Evolutionary conservation across 2,329 filamentous ascomycete genomes (phyloP).

Genomic region (Rugonectria rugulosa): DNA sequence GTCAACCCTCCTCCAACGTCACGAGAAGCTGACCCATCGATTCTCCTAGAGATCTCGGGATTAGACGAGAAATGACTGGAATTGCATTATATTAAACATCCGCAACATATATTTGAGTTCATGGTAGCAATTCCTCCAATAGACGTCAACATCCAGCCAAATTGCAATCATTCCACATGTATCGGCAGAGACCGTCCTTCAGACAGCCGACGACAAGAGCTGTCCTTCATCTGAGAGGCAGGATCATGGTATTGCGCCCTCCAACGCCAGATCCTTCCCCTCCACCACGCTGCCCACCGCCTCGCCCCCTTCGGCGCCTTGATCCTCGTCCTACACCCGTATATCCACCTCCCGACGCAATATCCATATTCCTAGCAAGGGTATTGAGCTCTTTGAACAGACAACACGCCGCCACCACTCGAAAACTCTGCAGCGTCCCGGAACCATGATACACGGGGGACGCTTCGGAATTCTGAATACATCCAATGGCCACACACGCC

Average conservation of each 20-base stretch:
- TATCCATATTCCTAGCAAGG: slow-evolving; percentile 20
- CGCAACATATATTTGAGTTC: no score
- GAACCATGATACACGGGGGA: slow-evolving; percentile 21
- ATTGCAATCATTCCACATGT: neutral
- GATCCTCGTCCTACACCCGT: slow-evolving; percentile 35
- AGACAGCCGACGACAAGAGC: no score
- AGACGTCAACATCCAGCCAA: neutral
- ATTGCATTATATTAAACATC: no score
- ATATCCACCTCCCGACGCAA: slow-evolving; percentile 32
- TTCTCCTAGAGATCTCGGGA: no score
- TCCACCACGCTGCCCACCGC: neutral
- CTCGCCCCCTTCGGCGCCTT: no score
- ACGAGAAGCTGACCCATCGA: no score
- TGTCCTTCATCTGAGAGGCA: slow-evolving; percentile 28
- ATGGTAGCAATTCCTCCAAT: no score
- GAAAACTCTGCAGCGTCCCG: slow-evolving; percentile 45
- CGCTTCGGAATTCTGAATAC: slow-evolving; percentile 14
- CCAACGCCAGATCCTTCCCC: neutral
- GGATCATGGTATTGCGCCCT: slow-evolving; percentile 19
- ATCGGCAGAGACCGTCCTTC: no score
- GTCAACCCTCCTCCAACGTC: no score
- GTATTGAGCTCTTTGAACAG: slow-evolving; percentile 38
- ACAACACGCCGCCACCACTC: slow-evolving; percentile 47
- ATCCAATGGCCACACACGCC: slow-evolving; percentile 45
- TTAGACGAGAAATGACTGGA: no score